Base-by-base conservation (phyloP, 78 protist species). In the slime mould (Dictyostelium discoideum) region DNA sequence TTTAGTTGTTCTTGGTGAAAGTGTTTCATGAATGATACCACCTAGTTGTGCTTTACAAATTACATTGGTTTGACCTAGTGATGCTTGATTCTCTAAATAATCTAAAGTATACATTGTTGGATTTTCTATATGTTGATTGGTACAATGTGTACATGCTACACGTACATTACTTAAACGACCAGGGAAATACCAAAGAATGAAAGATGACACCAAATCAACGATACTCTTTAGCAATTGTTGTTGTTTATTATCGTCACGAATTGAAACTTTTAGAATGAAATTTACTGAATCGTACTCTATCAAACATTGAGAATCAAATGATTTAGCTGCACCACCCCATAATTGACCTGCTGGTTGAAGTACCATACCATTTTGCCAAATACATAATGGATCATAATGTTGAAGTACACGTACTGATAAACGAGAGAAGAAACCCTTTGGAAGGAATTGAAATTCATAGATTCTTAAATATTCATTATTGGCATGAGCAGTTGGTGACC, bases 101-200 rank as follows among this genome's bases (percentile, higher is more conserved):
- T 90, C 95, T 39, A 90, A 32, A 2, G 95, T 26, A 40, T 65
- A 90, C 10, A 46, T 18, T 26, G 95, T 90, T 37, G 87, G 63
- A 26, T 82, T 80, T 32, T 48, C 50, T n/a, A 50, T n/a, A 2
- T 67, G 78, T 9, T n/a, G 46, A 3, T 42, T 72, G 11, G 77
- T 63, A 73, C 95, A 90, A 46, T 90, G 87, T 11, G 88, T 82
- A 54, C 95, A 90, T 22, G 83, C 67, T 0, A 90, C 88, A 37
- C 32, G n/a, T 50, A 83, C 77, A 9, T 42, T 82, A 26, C 74
- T 73, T 39, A 90, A 26, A 50, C 95, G 82, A 82, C 85, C 95
- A 11, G 95, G 95, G 95, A 90, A 90, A 73, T 90, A 90, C 95
- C 95, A 90, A 80, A 90, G 74, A 22, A 90, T 63, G 26, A 90